These are phyloP conservation scores for Anisodus tanguticus DNA, from an alignment of 257 asterid genomes.

Conservation along the genomic window DNA sequence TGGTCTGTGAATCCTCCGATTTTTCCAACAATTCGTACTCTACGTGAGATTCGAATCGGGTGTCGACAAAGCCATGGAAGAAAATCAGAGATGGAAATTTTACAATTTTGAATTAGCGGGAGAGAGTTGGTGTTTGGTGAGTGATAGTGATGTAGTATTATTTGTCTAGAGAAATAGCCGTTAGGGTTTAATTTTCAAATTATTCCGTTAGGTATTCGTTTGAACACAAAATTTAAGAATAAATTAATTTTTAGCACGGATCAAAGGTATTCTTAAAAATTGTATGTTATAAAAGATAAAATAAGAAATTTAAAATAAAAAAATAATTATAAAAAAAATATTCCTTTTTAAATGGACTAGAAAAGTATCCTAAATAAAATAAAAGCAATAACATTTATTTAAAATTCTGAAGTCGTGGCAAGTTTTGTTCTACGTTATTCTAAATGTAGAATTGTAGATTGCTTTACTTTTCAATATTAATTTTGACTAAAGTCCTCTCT, in stretches of 20 bases:
- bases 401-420: neutral
- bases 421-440: neutral
- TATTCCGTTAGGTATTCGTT: no score
- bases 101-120: neutral
- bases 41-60: constrained; percentile 41
- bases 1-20: constrained; percentile 50
- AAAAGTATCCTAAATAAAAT: neutral
- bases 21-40: constrained; percentile 63
- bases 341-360: no score
- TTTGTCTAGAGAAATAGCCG: constrained; percentile 25
- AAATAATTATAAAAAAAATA: no score
- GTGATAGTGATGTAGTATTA: neutral
- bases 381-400: neutral
- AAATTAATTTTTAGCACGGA: no score
- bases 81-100: neutral
- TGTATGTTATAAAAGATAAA: no score
- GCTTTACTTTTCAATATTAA: no score
- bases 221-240: no score
- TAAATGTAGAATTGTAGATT: neutral
- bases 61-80: constrained; percentile 44
- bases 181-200: constrained; percentile 28
- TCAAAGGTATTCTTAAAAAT: no score
- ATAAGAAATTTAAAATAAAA: no score
- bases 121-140: neutral
- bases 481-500: no score